Percentiles rank a stretch among this genome's conserved stretches.
Conservation (phyloP, 2,329 filamentous ascomycete genomes). For the Helotiales sp. region DNA sequence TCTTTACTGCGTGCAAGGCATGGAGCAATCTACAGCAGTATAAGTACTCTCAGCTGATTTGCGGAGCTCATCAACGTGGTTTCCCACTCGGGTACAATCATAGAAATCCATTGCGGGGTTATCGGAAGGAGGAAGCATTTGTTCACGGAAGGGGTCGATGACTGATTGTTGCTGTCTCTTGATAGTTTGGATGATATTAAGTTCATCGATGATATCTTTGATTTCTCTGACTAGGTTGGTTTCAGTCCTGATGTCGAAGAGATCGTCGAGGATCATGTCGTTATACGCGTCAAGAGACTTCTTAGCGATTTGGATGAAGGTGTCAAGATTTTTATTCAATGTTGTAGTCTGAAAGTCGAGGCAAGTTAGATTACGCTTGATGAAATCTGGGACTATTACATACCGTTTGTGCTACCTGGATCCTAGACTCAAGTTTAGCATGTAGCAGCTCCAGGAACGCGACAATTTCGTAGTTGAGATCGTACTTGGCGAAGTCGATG, state of each 20-base stretch:
- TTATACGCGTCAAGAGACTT: slow-evolving; percentile 5
- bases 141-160: neutral
- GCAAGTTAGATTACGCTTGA: too few relatives aligned
- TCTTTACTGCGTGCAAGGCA: too few relatives aligned
- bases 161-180: slow-evolving; percentile 3
- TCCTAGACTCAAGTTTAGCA: neutral
- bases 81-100: slow-evolving; percentile 1
- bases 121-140: neutral
- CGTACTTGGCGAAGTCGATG: neutral
- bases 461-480: neutral
- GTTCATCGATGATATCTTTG: slow-evolving; percentile 10
- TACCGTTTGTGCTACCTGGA: neutral
- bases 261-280: slow-evolving; percentile 1
- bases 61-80: neutral
- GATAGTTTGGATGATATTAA: slow-evolving; percentile 8
- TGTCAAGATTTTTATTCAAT: neutral
- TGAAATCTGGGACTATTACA: too few relatives aligned
- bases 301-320: neutral
- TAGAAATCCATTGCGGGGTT: slow-evolving; percentile 2
- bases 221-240: slow-evolving; percentile 6
- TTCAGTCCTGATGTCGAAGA: slow-evolving; percentile 5
- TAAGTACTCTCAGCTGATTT: slow-evolving; percentile 1
- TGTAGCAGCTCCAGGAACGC: neutral
- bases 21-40: too few relatives aligned
- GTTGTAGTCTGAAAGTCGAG: too few relatives aligned